phyloP scores from a whole-genome alignment of 2,329 filamentous ascomycete species.

The Arthroderma sp. region DNA sequence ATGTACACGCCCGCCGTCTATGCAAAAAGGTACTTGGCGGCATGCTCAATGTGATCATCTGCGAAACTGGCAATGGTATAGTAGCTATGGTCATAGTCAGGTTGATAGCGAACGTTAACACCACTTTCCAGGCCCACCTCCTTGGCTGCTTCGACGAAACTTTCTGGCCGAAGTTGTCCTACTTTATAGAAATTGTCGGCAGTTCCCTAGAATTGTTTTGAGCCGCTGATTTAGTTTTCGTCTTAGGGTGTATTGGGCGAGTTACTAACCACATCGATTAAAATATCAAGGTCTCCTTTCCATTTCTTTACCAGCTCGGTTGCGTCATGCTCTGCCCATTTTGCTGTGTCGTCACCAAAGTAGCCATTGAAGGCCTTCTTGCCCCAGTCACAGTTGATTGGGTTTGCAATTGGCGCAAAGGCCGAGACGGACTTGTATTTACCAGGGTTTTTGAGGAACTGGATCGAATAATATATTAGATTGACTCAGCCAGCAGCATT shows the following conservation, averaged over 20 bases:
- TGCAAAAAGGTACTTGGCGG: slow-evolving; percentile 65
- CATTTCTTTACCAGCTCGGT: slow-evolving; percentile 73
- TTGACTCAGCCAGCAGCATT: too few species aligned
- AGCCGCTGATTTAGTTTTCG: background rate
- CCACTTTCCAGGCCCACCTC: slow-evolving; percentile 57
- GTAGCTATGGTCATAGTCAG: slow-evolving; percentile 94
- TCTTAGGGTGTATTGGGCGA: background rate
- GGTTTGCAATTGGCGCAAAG: slow-evolving; percentile 84
- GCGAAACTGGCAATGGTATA: slow-evolving; percentile 89
- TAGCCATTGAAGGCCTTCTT: slow-evolving; percentile 91
- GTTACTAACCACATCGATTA: slow-evolving; percentile 70
- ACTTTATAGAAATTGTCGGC: slow-evolving; percentile 96
- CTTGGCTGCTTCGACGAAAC: slow-evolving; percentile 68
- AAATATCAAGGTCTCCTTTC: slow-evolving; percentile 57
- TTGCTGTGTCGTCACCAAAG: slow-evolving; percentile 56
- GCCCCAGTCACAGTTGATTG: slow-evolving; percentile 76
- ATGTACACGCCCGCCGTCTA: slow-evolving; percentile 22
- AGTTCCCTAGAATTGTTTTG: slow-evolving; percentile 50
- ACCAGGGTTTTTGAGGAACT: slow-evolving; percentile 81
- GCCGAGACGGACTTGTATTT: slow-evolving; percentile 81
- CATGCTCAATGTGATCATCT: slow-evolving; percentile 81
- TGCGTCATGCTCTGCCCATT: slow-evolving; percentile 83
- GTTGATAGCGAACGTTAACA: slow-evolving; percentile 67
- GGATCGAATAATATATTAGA: background rate
- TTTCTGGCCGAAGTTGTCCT: slow-evolving; percentile 83